These are phyloP conservation scores for Chytriomyces sp. DNA, from an alignment of 192 early-diverging fungal species.

Conservation along the genomic window DNA sequence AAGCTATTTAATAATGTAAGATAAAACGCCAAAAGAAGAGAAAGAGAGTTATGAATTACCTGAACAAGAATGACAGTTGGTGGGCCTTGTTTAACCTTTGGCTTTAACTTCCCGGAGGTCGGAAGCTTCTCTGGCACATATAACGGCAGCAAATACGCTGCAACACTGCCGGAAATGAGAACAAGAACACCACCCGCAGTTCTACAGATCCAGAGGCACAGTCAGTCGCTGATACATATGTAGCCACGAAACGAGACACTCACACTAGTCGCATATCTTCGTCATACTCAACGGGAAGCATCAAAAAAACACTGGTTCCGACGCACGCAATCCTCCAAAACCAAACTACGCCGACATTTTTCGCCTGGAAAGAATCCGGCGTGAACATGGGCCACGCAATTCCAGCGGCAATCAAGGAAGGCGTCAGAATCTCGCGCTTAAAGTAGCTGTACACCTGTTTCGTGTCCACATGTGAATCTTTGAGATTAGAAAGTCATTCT, in stretches of 20 bases:
- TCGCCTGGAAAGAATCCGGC: constrained; percentile 46
- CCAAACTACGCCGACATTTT: constrained; percentile 51
- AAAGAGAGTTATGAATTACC: background rate
- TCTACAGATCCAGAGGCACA: constrained; percentile 4
- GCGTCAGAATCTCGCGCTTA: constrained; percentile 66
- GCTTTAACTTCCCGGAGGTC: background rate
- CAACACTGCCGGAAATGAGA: constrained; percentile 29
- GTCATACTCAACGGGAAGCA: constrained; percentile 86
- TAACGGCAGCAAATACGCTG: constrained; percentile 29
- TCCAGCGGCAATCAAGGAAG: constrained; percentile 66
- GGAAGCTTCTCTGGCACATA: constrained; percentile 25
- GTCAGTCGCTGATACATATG: background rate
- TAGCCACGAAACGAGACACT: background rate
- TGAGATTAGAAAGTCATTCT: background rate
- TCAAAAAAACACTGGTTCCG: constrained; percentile 78
- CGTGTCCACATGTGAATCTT: background rate
- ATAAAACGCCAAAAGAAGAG: background rate
- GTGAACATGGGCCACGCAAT: constrained; percentile 67
- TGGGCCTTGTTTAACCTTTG: background rate
- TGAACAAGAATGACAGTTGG: constrained; percentile 6
- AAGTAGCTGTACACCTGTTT: constrained; percentile 85
- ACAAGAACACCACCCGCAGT: constrained; percentile 39
- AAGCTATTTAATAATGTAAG: constrained; percentile 38
- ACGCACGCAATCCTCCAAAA: constrained; percentile 72
- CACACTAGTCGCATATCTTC: constrained; percentile 71